These are phyloP conservation scores for Leccinum arenicola DNA, from an alignment of 768 basidiomycete genomes.

Conservation along the genomic window DNA sequence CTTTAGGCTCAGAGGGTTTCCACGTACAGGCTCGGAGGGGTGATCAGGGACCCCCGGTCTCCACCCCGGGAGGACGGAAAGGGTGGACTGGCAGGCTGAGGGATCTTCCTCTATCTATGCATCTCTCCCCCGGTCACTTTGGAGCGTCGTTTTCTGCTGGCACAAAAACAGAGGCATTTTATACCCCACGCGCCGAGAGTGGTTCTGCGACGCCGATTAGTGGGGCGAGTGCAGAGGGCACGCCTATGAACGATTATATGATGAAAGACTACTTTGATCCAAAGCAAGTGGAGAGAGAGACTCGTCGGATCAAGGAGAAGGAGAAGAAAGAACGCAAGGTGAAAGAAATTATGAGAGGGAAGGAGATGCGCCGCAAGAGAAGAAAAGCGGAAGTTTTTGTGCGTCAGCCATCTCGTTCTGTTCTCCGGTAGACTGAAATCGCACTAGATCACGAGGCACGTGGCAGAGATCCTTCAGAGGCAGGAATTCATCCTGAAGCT, in stretches of 20 bases:
- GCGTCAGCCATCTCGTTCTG: constrained; percentile 24
- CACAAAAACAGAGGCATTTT: constrained; percentile 2
- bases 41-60: background rate
- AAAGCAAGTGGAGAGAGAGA: constrained; percentile 29
- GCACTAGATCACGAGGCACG: constrained; percentile 72
- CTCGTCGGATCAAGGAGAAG: constrained; percentile 16
- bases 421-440: background rate
- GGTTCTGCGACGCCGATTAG: constrained; percentile 14
- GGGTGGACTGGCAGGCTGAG: constrained; percentile 39
- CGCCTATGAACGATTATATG: constrained; percentile 18
- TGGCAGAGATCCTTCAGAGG: constrained; percentile 74
- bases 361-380: constrained; percentile 48
- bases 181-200: constrained; percentile 7
- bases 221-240: constrained; percentile 13
- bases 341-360: constrained; percentile 30
- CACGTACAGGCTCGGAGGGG: background rate
- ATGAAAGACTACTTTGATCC: constrained; percentile 29
- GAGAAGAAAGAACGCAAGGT: constrained; percentile 38
- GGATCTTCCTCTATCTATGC: constrained; percentile 36
- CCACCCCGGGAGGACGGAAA: constrained; percentile 15
- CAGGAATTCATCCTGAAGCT: constrained; percentile 87
- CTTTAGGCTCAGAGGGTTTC: constrained; percentile 6
- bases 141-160: constrained; percentile 11
- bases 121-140: constrained; percentile 14
- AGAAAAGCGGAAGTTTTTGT: constrained; percentile 78